Evolutionary conservation across 345 rosid genomes (phyloP).

Genomic region (Syzygium oleosum): DNA sequence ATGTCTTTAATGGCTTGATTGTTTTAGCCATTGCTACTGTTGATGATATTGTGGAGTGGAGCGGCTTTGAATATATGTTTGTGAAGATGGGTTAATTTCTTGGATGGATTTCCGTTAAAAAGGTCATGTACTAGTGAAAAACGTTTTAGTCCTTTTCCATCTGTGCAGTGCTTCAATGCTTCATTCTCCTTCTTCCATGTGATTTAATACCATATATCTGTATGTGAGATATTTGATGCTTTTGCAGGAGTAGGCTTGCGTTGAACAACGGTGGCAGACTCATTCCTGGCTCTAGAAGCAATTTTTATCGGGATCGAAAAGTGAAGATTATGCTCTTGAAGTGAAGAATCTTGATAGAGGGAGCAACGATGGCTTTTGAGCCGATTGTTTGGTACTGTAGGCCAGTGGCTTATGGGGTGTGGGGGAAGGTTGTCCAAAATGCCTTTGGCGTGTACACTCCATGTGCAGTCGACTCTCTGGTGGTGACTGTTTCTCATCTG

Average conservation of each 20-base stretch:
- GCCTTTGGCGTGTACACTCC: slow-evolving; percentile 97
- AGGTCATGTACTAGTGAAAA: neutral
- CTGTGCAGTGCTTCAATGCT: neutral
- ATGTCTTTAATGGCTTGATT: neutral
- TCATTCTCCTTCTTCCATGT: neutral
- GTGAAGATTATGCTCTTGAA: neutral
- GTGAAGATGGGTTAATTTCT: neutral
- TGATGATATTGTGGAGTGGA: neutral
- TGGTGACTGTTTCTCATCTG: slow-evolving; percentile 53
- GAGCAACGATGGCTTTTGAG: slow-evolving; percentile 43
- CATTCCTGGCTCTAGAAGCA: neutral
- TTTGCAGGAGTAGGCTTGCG: neutral
- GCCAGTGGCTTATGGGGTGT: slow-evolving; percentile 65
- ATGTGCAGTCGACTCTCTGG: slow-evolving; percentile 79
- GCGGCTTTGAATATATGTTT: neutral
- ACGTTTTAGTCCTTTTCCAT: neutral
- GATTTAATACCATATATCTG: neutral
- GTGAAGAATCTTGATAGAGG: neutral
- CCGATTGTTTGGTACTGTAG: slow-evolving; percentile 81
- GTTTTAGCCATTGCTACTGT: neutral
- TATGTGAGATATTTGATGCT: neutral
- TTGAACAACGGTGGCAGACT: neutral
- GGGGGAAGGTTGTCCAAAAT: slow-evolving; percentile 73
- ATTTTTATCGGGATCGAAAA: neutral
- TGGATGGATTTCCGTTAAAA: neutral